Conservation (phyloP, 1,284 basidiomycete genomes). For the Coniophora puteana region DNA sequence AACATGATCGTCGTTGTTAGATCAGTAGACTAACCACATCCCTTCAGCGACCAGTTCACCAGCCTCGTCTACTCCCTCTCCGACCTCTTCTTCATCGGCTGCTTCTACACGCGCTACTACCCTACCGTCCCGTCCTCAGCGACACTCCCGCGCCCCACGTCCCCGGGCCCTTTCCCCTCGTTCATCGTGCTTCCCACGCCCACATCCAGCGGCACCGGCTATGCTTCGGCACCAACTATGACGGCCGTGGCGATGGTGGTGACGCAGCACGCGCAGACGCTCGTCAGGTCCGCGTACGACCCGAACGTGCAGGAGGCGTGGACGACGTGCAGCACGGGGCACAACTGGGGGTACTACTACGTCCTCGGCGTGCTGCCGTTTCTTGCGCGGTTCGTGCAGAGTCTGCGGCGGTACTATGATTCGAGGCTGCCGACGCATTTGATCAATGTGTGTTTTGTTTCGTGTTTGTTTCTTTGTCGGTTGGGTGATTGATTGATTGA, state of each 20-base stretch:
- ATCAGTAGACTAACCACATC: conserved; percentile 9
- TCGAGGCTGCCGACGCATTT: conserved; percentile 74
- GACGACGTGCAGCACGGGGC: conserved; percentile 12
- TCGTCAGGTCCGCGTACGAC: conserved; percentile 15
- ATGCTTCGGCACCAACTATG: background rate
- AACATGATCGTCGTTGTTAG: conserved; percentile 15
- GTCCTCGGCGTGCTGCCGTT: conserved; percentile 59
- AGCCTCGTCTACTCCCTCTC: conserved; percentile 74
- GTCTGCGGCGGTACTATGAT: conserved; percentile 82
- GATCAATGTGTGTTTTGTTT: conserved; percentile 65
- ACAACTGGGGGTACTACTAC: conserved; percentile 58
- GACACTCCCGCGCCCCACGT: background rate
- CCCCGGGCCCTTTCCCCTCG: background rate
- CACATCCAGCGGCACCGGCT: background rate
- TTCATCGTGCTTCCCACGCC: background rate
- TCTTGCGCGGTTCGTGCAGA: conserved; percentile 78
- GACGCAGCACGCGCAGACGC: too few relatives aligned
- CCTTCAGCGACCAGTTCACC: conserved; percentile 75
- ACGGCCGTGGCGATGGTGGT: background rate
- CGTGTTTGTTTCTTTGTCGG: background rate
- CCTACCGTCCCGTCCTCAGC: background rate
- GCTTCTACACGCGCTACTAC: conserved; percentile 50
- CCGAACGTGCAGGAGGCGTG: conserved; percentile 10
- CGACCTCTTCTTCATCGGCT: conserved; percentile 71
- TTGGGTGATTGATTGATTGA: conserved; percentile 6